Percentiles rank a stretch among this genome's conserved stretches.
Conservation (phyloP, 2,329 filamentous ascomycete species). For the Ceratocystis cubensis region DNA sequence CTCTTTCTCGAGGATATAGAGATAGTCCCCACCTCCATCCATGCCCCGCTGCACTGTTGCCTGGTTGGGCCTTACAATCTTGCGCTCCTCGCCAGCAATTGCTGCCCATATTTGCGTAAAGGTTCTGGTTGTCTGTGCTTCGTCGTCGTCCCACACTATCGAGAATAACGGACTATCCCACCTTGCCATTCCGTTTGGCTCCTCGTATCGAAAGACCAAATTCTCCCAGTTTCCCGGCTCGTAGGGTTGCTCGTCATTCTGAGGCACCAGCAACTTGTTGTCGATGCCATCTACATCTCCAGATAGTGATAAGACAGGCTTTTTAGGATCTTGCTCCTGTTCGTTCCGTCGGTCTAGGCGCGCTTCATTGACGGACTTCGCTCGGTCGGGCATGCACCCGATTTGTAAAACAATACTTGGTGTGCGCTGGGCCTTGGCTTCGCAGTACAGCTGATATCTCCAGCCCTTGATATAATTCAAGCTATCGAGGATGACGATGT, state of each 20-base stretch:
- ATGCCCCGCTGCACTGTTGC: conserved; percentile 54
- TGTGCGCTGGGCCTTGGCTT: conserved; percentile 67
- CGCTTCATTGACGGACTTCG: conserved; percentile 46
- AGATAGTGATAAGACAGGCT: neutral
- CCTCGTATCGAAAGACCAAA: conserved; percentile 69
- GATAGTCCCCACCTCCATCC: conserved; percentile 58
- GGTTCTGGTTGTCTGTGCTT: conserved; percentile 41
- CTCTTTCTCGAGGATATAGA: conserved; percentile 66
- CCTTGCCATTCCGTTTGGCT: conserved; percentile 70
- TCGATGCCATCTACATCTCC: neutral
- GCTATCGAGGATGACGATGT: conserved; percentile 68
- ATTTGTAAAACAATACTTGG: conserved; percentile 62
- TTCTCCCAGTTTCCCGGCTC: conserved; percentile 57
- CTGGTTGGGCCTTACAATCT: conserved; percentile 58
- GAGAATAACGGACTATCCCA: conserved; percentile 80
- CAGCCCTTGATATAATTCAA: conserved; percentile 86
- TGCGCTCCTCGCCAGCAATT: conserved; percentile 49
- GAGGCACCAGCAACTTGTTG: conserved; percentile 20
- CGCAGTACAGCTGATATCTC: conserved; percentile 75
- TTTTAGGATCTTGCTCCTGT: neutral
- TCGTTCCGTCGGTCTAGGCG: conserved; percentile 31
- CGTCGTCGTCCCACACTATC: conserved; percentile 61
- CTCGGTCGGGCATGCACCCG: conserved; percentile 42
- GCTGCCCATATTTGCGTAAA: conserved; percentile 64
- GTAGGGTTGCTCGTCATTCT: conserved; percentile 34